phyloP scores from a whole-genome alignment of 345 rosid species.

The Eucalyptus microcorys region DNA sequence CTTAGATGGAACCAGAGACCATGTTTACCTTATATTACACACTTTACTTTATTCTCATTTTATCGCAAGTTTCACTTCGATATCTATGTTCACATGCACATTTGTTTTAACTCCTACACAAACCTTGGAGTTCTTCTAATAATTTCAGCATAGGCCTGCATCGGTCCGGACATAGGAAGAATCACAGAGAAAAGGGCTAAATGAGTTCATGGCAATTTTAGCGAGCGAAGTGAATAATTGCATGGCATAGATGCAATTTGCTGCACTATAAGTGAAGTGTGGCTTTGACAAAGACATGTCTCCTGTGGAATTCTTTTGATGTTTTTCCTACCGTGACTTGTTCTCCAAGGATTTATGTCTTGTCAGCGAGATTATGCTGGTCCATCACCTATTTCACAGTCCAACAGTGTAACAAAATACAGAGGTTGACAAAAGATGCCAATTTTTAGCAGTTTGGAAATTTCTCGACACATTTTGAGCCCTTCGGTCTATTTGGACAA shows the following conservation, averaged over 20 bases:
- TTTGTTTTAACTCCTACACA: neutral
- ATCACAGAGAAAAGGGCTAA: neutral
- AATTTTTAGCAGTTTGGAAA: neutral
- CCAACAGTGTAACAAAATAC: neutral
- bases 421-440: neutral
- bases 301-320: neutral
- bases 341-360: neutral
- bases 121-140: neutral
- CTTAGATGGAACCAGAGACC: accelerated
- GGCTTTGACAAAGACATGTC: neutral
- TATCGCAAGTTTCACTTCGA: neutral
- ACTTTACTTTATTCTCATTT: neutral
- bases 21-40: neutral
- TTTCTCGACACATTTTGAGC: neutral
- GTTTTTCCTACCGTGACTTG: neutral
- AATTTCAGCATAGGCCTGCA: neutral
- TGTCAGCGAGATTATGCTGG: neutral
- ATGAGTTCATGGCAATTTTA: neutral
- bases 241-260: neutral
- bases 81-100: neutral
- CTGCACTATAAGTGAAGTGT: neutral
- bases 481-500: neutral
- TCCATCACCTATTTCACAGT: neutral
- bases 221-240: neutral
- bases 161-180: neutral